phyloP scores from a whole-genome alignment of 2,329 filamentous ascomycete genomes.

The Didymella exigua region DNA sequence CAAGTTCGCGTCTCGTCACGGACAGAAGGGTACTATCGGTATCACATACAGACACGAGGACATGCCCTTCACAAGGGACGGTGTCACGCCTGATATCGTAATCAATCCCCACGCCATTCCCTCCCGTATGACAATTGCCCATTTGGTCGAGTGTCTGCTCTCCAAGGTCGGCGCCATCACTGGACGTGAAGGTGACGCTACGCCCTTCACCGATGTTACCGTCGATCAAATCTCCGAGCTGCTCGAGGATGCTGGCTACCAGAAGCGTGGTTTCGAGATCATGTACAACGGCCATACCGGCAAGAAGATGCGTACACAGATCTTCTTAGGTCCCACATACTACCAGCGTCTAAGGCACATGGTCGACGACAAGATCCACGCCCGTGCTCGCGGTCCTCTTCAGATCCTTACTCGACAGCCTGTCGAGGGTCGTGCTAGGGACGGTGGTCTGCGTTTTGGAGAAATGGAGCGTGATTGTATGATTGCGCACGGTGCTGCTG shows the following conservation, averaged over 20 bases:
- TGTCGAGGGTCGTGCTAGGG: constrained; percentile 95
- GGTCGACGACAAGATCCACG: constrained; percentile 99
- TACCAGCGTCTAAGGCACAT: constrained; percentile 98
- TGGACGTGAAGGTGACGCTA: constrained; percentile 95
- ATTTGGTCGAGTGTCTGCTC: constrained; percentile 98
- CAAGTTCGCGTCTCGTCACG: constrained; percentile 98
- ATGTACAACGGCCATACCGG: constrained; percentile 99
- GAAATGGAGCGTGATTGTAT: constrained; percentile 99
- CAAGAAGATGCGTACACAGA: constrained; percentile 87
- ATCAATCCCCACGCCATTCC: constrained; percentile 99
- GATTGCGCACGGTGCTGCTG: constrained; percentile 98
- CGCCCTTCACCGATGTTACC: constrained; percentile 96
- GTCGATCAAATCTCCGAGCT: constrained; percentile 90
- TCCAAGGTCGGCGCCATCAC: constrained; percentile 94
- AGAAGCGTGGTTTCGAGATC: constrained; percentile 95
- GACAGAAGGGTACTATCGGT: constrained; percentile 98
- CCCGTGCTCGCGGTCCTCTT: constrained; percentile 92
- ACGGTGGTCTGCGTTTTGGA: constrained; percentile 98
- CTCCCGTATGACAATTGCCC: constrained; percentile 99
- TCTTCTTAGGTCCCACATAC: constrained; percentile 97
- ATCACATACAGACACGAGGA: constrained; percentile 97
- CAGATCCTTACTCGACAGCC: constrained; percentile 98
- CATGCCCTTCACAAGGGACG: constrained; percentile 95
- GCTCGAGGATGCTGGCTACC: constrained; percentile 87
- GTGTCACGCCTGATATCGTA: constrained; percentile 91